phyloP scores from a whole-genome alignment of 352 stramenopile species.

The Albugo candida region DNA sequence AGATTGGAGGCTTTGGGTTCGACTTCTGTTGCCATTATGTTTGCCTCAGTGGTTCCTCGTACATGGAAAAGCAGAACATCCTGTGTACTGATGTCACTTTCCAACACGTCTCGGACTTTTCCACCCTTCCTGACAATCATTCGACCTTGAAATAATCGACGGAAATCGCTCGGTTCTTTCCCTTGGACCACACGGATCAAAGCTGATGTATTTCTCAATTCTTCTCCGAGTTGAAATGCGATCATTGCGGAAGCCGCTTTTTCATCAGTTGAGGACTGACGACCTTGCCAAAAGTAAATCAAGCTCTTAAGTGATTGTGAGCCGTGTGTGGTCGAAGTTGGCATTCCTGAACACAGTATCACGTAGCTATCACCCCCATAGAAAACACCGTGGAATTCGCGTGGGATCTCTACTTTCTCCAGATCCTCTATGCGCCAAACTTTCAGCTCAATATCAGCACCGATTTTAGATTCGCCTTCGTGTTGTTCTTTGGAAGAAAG shows the following conservation, averaged over 20 bases:
- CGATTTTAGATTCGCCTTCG: constrained; percentile 41
- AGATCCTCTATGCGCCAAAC: constrained; percentile 86
- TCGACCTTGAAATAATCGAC: constrained; percentile 75
- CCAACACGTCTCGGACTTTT: constrained; percentile 72
- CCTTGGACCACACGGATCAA: constrained; percentile 76
- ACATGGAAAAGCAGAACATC: constrained; percentile 80
- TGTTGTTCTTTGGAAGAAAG: constrained; percentile 7
- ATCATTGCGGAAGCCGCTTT: constrained; percentile 53
- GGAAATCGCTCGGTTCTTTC: constrained; percentile 78
- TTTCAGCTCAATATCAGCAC: constrained; percentile 43
- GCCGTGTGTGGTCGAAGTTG: constrained; percentile 24
- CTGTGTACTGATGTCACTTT: constrained; percentile 75
- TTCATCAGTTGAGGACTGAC: constrained; percentile 70
- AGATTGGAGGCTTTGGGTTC: constrained; percentile 55
- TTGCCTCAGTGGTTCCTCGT: constrained; percentile 67
- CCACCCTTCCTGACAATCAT: constrained; percentile 82
- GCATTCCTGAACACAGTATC: constrained; percentile 66
- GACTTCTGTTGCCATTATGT: constrained; percentile 76
- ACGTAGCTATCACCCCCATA: constrained; percentile 93
- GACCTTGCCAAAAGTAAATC: constrained; percentile 88
- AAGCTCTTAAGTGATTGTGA: constrained; percentile 9
- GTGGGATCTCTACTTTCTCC: constrained; percentile 66
- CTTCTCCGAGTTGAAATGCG: constrained; percentile 62
- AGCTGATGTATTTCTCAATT: constrained; percentile 60
- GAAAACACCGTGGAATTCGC: constrained; percentile 80